A percentile compares a stretch with the other conserved stretches of the same genome.
Conservation (phyloP, 108 stramenopile genomes). For the Cyclostephanos invisitatus region DNA sequence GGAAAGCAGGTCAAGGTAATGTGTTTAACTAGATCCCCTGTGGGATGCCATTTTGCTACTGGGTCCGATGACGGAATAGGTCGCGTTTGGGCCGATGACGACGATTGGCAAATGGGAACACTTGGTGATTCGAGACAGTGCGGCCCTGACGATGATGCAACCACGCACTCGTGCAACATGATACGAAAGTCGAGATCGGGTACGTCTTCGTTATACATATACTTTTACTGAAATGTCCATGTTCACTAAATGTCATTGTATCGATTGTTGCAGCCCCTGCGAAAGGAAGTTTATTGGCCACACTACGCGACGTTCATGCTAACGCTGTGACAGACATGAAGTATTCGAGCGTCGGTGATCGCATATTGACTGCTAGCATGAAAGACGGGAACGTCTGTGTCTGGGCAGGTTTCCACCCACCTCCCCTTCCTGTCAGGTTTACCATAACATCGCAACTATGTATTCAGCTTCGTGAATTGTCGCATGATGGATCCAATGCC, state of each 20-base stretch:
- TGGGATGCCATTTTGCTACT: constrained; percentile 86
- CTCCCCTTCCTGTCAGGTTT: constrained; percentile 24
- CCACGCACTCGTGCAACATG: background rate
- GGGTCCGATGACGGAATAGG: constrained; percentile 91
- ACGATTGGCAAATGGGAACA: constrained; percentile 54
- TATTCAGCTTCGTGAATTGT: constrained; percentile 31
- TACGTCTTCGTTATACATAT: constrained; percentile 1
- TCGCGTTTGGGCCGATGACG: constrained; percentile 81
- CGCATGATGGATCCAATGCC: background rate
- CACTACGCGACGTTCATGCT: constrained; percentile 68
- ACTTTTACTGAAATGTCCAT: background rate
- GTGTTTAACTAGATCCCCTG: constrained; percentile 84
- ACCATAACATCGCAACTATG: constrained; percentile 30
- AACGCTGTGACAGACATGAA: constrained; percentile 83
- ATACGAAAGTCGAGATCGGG: background rate
- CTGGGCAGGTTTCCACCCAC: constrained; percentile 57
- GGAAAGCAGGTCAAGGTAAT: constrained; percentile 73
- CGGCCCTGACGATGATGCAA: background rate
- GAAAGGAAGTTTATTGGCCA: constrained; percentile 55
- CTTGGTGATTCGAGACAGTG: constrained; percentile 41
- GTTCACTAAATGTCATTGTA: background rate
- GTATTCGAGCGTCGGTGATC: constrained; percentile 75
- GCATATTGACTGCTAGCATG: constrained; percentile 83
- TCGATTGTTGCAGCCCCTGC: constrained; percentile 31
- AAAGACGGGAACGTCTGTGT: constrained; percentile 82